A percentile compares a stretch with the other conserved stretches of the same genome.
These are phyloP conservation scores for Zygoascus ofunaensis DNA, from an alignment of 805 yeast genomes.

Conservation along the genomic window DNA sequence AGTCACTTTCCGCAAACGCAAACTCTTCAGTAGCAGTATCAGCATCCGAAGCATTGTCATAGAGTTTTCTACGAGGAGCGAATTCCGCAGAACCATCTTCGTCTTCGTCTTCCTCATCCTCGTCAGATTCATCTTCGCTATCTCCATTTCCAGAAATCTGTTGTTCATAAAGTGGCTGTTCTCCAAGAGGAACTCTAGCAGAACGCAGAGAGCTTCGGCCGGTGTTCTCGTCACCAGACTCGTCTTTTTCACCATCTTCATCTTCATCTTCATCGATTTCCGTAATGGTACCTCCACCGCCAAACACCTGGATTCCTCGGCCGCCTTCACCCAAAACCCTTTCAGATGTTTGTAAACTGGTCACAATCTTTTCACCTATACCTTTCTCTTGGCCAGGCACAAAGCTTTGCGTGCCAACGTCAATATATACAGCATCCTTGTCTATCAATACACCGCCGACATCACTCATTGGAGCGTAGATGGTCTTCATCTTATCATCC, in stretches of 20 bases:
- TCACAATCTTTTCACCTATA: constrained; percentile 78
- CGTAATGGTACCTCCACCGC: constrained; percentile 42
- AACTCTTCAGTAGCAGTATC: constrained; percentile 39
- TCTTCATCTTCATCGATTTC: constrained; percentile 36
- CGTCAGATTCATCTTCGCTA: constrained; percentile 20
- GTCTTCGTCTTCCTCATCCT: constrained; percentile 24
- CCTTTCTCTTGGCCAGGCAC: constrained; percentile 62
- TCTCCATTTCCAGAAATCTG: constrained; percentile 6
- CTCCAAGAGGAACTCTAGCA: background rate
- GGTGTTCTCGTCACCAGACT: constrained; percentile 28
- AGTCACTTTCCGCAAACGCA: constrained; percentile 36
- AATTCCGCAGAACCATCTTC: constrained; percentile 15
- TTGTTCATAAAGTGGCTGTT: background rate
- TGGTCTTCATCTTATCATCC: constrained; percentile 87
- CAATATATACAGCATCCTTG: constrained; percentile 95
- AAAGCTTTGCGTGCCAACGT: constrained; percentile 51
- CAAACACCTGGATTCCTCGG: constrained; percentile 68
- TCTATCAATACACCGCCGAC: constrained; percentile 98
- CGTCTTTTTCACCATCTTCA: constrained; percentile 20
- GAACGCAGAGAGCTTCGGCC: background rate
- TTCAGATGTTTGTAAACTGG: constrained; percentile 65
- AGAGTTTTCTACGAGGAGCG: constrained; percentile 10
- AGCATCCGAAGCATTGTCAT: constrained; percentile 22
- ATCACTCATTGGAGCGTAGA: constrained; percentile 98
- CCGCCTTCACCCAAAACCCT: constrained; percentile 49